Base-by-base conservation (phyloP, 306 rosid genomes). In the Quercus alba region DNA sequence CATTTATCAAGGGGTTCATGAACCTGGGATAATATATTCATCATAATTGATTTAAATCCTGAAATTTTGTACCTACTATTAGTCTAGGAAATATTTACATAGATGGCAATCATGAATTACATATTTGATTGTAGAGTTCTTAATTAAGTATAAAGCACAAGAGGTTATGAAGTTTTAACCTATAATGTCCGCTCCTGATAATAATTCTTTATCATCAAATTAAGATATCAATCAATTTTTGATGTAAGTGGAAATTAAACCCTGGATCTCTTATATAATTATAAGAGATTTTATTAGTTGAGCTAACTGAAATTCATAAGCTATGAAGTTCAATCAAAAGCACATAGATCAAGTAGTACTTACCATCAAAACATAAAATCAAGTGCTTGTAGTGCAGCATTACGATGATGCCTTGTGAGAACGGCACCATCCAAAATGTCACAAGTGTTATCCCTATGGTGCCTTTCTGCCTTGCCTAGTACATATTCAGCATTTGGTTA, bases 331-430 rank as follows among this genome's bases (percentile, higher is more conserved):
- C 15, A 19, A 6, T 68, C 3, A 4, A 63, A 63, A 35, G 55
- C 5, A 33, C 12, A 33, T 44, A 8, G 4, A 9, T 6, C 28
- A 11, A 21, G 30, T 3, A 13, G 19, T 23, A 57, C 46, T 59
- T 84, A 92, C 94, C 94, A 92, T 66, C 94, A 88, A 73, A 88
- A 52, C 78, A 61, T 59, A 76, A 89, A 91, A 82, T 89, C 90
- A 69, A 87, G 80, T 44, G 85, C 87, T 52, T 86, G 56, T 51
- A 13, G 12, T 4, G 82, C 78, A 1, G 91, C 90, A 4, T 33
- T 54, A 19, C 18, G 41, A 72, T 90, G 85, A 7, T 18, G 33
- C 74, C 23, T 83, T 23, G 80, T 38, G 25, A 72, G 73, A 61
- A 72, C 1, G 94, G 94, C 56, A 81, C 10, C 9, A 80, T 72